A percentile compares a stretch with the other conserved stretches of the same genome.
Evolutionary conservation across 139 green algal genomes (phyloP).

Genomic region (Picochlorum costavermella): DNA sequence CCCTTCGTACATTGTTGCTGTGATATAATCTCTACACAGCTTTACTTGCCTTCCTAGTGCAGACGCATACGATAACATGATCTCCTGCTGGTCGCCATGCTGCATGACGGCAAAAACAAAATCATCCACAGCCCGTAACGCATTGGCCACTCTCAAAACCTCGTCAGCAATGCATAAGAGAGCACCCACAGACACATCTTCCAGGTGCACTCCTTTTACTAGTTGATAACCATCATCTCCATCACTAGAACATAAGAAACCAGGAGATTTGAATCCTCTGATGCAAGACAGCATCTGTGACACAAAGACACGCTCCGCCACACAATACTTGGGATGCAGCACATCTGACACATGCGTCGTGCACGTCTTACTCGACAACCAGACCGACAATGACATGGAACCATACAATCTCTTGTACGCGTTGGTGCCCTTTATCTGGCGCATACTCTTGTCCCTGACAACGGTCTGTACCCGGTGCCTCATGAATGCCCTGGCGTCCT

Average conservation of each 20-base stretch:
- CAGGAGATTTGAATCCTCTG: background rate
- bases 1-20: too few species aligned
- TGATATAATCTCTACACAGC: too few species aligned
- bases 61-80: too few species aligned
- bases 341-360: constrained; percentile 2
- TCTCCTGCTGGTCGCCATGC: too few species aligned
- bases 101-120: too few species aligned
- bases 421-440: background rate
- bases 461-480: background rate
- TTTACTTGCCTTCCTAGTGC: too few species aligned
- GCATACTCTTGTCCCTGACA: background rate
- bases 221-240: background rate
- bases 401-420: background rate
- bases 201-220: too few species aligned
- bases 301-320: background rate
- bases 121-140: too few species aligned
- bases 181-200: too few species aligned
- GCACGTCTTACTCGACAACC: background rate
- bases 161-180: too few species aligned
- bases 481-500: background rate
- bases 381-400: background rate
- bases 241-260: background rate
- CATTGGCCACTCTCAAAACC: too few species aligned
- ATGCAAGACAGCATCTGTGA: background rate
- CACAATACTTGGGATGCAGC: background rate